phyloP scores from a whole-genome alignment of 2,329 filamentous ascomycete genomes.

The Corynespora cassiicola region DNA sequence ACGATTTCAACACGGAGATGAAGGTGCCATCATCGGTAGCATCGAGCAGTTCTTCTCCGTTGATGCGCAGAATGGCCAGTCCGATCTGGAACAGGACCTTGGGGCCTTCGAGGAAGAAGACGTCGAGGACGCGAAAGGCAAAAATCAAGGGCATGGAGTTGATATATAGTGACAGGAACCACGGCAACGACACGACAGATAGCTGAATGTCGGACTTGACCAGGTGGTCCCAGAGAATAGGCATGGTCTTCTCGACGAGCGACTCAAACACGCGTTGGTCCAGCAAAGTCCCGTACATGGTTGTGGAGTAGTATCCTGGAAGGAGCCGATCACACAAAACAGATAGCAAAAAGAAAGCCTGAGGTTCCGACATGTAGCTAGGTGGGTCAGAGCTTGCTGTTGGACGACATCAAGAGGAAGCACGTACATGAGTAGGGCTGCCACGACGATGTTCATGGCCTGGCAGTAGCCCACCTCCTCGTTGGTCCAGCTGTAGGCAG shows the following conservation, averaged over 20 bases:
- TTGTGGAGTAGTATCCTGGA: slow-evolving; percentile 96
- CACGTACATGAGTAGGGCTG: slow-evolving; percentile 84
- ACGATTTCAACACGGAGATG: slow-evolving; percentile 93
- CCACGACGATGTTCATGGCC: slow-evolving; percentile 99
- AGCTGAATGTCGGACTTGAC: slow-evolving; percentile 96
- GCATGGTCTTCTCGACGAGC: slow-evolving; percentile 98
- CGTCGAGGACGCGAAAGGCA: slow-evolving; percentile 93
- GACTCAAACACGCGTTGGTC: slow-evolving; percentile 98
- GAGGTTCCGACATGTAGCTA: slow-evolving; percentile 91
- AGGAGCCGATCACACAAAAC: slow-evolving; percentile 90
- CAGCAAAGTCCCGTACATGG: slow-evolving; percentile 97
- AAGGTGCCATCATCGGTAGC: slow-evolving; percentile 94
- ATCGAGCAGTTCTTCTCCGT: slow-evolving; percentile 93
- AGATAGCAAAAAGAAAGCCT: slow-evolving; percentile 94
- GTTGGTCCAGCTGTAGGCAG: slow-evolving; percentile 97
- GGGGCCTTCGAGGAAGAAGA: slow-evolving; percentile 97
- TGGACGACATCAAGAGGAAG: slow-evolving; percentile 11
- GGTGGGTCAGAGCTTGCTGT: slow-evolving; percentile 33
- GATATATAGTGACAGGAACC: slow-evolving; percentile 98
- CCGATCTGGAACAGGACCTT: slow-evolving; percentile 98
- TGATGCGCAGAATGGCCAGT: slow-evolving; percentile 94
- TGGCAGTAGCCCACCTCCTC: slow-evolving; percentile 97
- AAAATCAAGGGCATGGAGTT: slow-evolving; percentile 99
- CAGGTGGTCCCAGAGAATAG: slow-evolving; percentile 97
- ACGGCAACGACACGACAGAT: slow-evolving; percentile 94